Conservation (phyloP, 2,329 filamentous ascomycete species). For the Trichophaea hybrida region DNA sequence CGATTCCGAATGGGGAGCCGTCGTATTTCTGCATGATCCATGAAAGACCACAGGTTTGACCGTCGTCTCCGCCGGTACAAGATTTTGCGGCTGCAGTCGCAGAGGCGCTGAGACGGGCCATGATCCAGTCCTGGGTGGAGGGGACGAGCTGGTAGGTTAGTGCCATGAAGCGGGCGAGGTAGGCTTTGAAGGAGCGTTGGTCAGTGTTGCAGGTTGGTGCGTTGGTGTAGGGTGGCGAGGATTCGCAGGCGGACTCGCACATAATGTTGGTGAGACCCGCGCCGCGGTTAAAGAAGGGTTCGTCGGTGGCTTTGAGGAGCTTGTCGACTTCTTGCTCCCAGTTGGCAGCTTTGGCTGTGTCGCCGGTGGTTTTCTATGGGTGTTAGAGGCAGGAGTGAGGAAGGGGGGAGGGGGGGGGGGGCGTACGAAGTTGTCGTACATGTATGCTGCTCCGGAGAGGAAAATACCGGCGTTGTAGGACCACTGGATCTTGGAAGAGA, state of each 20-base stretch:
- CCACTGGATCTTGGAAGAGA: slow-evolving; percentile 37
- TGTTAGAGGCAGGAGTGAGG: slow-evolving; percentile 2
- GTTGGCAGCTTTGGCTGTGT: slow-evolving; percentile 28
- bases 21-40: slow-evolving; percentile 49
- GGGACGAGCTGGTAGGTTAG: slow-evolving; percentile 44
- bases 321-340: slow-evolving; percentile 42
- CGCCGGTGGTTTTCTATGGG: slow-evolving; percentile 32
- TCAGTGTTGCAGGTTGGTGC: slow-evolving; percentile 45
- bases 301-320: slow-evolving; percentile 15
- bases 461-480: slow-evolving; percentile 53
- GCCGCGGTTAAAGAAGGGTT: slow-evolving; percentile 28
- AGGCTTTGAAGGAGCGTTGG: slow-evolving; percentile 55
- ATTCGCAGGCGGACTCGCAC: slow-evolving; percentile 54
- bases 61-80: slow-evolving; percentile 43
- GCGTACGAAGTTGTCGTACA: slow-evolving; percentile 42
- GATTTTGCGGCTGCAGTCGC: slow-evolving; percentile 42
- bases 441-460: slow-evolving; percentile 48
- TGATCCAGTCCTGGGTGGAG: slow-evolving; percentile 38
- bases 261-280: slow-evolving; percentile 43
- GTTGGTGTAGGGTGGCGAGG: slow-evolving; percentile 16
- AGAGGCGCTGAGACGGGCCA: slow-evolving; percentile 38
- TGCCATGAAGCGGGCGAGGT: slow-evolving; percentile 51
- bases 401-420: not conserved
- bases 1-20: slow-evolving; percentile 28
- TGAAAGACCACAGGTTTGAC: slow-evolving; percentile 44